Percentiles rank a stretch among this genome's conserved stretches.
phyloP scores from a whole-genome alignment of 495 filamentous ascomycete genomes.

The Penicillium chermesinum region DNA sequence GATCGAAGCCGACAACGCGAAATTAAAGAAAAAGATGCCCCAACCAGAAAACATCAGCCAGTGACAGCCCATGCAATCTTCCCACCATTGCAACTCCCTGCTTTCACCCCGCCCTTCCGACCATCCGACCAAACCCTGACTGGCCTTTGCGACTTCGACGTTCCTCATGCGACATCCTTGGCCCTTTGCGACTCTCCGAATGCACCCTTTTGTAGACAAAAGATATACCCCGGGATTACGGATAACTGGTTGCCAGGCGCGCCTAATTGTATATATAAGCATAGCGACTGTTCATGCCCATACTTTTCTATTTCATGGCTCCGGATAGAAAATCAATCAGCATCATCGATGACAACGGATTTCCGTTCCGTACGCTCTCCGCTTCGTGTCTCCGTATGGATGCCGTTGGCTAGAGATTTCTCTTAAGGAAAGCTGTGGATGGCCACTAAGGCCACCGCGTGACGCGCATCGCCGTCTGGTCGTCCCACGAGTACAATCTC shows the following conservation, averaged over 20 bases:
- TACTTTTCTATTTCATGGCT: background rate
- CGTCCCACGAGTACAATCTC: background rate
- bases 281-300: constrained; percentile 1
- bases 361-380: background rate
- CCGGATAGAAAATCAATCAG: background rate
- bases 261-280: constrained; percentile 14
- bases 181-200: background rate
- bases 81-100: background rate
- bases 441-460: background rate
- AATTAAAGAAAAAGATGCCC: background rate
- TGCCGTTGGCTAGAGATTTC: background rate
- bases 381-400: background rate
- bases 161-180: background rate
- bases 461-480: background rate
- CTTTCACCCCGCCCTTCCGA: background rate
- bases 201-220: background rate
- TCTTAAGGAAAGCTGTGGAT: background rate
- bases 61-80: background rate
- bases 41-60: too few relatives aligned
- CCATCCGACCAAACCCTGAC: background rate
- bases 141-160: background rate
- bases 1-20: background rate
- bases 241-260: background rate
- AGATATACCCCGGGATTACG: background rate
- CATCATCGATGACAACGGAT: background rate